Evolutionary conservation across 768 basidiomycete species (phyloP).

Genomic region (Leccinum rimulosum): DNA sequence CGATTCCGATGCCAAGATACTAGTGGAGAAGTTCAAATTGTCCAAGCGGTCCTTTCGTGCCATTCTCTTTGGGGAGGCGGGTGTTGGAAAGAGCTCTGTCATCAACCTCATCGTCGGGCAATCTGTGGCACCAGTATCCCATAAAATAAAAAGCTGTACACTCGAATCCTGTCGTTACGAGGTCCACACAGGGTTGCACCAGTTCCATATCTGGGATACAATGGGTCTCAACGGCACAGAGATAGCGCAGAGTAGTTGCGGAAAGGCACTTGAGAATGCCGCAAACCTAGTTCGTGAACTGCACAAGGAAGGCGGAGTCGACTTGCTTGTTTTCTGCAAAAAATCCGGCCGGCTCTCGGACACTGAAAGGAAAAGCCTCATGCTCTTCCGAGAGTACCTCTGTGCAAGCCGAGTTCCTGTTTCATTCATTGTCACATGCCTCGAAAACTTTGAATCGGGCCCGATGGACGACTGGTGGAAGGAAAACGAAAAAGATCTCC

Average conservation of each 20-base stretch:
- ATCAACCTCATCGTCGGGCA: conserved; percentile 37
- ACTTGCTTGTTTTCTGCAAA: conserved; percentile 39
- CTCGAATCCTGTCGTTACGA: conserved; percentile 25
- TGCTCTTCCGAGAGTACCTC: conserved; percentile 37
- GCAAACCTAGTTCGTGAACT: conserved; percentile 31
- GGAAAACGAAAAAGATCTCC: conserved; percentile 14
- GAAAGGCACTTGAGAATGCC: conserved; percentile 23
- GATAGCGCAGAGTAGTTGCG: conserved; percentile 1
- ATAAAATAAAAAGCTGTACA: conserved; percentile 29
- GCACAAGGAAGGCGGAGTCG: conserved; percentile 30
- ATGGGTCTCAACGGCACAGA: conserved; percentile 26
- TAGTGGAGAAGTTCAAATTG: conserved; percentile 13
- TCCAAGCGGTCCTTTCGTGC: conserved; percentile 24
- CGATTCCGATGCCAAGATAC: conserved; percentile 5
- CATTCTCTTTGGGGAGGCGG: conserved; percentile 42
- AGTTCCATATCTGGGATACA: conserved; percentile 33
- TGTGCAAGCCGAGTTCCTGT: conserved; percentile 38
- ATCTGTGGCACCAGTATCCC: conserved; percentile 18
- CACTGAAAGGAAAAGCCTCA: conserved; percentile 29
- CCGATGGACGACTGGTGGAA: conserved; percentile 35
- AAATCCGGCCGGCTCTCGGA: conserved; percentile 28
- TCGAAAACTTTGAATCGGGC: conserved; percentile 23
- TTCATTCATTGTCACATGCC: conserved; percentile 37
- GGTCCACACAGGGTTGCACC: conserved; percentile 14
- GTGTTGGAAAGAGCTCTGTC: conserved; percentile 39